phyloP scores from a whole-genome alignment of 768 basidiomycete genomes.

The Boletellus emodensis region DNA sequence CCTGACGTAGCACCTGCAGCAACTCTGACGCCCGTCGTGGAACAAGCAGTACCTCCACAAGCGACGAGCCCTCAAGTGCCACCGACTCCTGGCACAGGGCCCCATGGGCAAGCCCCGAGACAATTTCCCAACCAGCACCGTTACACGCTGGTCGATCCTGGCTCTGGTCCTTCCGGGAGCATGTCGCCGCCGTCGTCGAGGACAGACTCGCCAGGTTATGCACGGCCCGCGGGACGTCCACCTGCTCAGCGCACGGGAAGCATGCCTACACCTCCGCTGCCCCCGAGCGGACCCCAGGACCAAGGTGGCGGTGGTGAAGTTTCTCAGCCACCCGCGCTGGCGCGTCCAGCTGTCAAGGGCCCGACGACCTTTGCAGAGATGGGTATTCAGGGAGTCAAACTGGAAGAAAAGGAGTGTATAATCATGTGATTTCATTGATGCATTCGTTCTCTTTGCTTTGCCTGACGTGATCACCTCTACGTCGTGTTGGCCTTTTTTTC shows the following conservation, averaged over 20 bases:
- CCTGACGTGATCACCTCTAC: not conserved
- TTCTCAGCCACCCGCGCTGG: slow-evolving; percentile 5
- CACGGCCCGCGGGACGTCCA: slow-evolving; percentile 28
- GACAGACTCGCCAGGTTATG: slow-evolving; percentile 24
- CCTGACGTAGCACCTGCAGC: slow-evolving; percentile 4
- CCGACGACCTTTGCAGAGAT: slow-evolving; percentile 90
- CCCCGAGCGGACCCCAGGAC: slow-evolving; percentile 4
- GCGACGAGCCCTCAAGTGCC: slow-evolving; percentile 2
- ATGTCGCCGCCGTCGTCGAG: slow-evolving; percentile 14
- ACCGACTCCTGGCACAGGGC: not conserved
- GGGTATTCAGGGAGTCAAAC: slow-evolving; percentile 78
- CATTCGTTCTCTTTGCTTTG: not conserved
- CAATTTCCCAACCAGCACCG: slow-evolving; percentile 39
- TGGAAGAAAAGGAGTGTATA: slow-evolving; percentile 79
- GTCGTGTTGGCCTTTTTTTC: not conserved
- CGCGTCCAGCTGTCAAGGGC: slow-evolving; percentile 29
- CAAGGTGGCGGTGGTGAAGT: not conserved
- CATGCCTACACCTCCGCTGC: slow-evolving; percentile 11
- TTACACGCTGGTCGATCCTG: slow-evolving; percentile 47
- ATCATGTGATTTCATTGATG: slow-evolving; percentile 61
- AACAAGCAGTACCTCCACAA: slow-evolving; percentile 7
- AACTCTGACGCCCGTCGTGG: slow-evolving; percentile 13
- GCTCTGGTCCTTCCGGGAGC: slow-evolving; percentile 10
- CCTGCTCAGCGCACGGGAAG: slow-evolving; percentile 29
- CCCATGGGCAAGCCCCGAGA: slow-evolving; percentile 6